Base-by-base conservation (phyloP, 2,329 filamentous ascomycete genomes). In the Penicillium glabrum region DNA sequence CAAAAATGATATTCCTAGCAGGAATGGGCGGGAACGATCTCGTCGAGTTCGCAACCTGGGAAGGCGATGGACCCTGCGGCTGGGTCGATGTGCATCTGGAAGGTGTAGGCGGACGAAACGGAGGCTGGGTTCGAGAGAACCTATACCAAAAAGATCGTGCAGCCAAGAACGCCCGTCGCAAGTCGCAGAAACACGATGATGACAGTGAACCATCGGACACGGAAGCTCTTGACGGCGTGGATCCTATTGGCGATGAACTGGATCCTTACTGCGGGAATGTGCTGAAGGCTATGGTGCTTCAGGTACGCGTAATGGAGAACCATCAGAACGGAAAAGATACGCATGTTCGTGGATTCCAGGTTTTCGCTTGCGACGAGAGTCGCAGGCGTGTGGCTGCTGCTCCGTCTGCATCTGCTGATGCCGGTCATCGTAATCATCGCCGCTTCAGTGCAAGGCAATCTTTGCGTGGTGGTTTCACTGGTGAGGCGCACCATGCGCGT, bases 251-350 rank as follows among this genome's bases (percentile, higher is more conserved):
- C 1, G 62, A 68, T 2, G 63, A 66, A 2, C 58, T 68, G 1
- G 73, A 76, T 51, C 67, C 68, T 46, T 81, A 80, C 47, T 86
- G 86, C 68, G 89, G 83, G 41, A 89, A 87, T 66, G 89, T 93
- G 1, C 83, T 98, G 19, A 86, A 93, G 58, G 92, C 90, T 16
- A 96, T 93, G 77, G 86, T 98, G 29, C 82, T 99, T 27, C 93
- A 98, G 74, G 87, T 98, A 69, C 87, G 90, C 64, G 88, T 99
- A 48, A 84, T 93, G 51, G 95, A 98, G 77, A 99, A 99, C 70
- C 95, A 99, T 73, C 95, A 99, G 77, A 99, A 99, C 73, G 95
- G 95, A 62, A 99, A 99, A 74, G 95, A 99, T 72, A 99, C 95
- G n/a, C 95, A 99, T 79, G 83, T 99, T 24, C 84, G 95, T 16